Base-by-base conservation (phyloP, 306 rosid species). In the Prinsepia uniflora region DNA sequence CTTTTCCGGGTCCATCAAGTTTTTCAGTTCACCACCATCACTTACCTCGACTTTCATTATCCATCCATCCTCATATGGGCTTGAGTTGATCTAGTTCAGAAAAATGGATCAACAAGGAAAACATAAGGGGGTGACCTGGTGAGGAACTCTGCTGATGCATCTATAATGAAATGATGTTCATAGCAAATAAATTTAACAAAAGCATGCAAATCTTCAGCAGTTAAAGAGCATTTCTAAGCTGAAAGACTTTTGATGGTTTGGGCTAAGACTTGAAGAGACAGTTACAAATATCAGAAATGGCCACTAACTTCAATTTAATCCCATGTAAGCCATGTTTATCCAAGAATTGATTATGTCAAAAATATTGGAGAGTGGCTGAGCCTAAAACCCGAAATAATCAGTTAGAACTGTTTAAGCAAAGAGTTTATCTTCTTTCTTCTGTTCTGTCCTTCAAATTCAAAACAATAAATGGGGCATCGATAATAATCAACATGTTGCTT, bases 61-160 rank as follows among this genome's bases (percentile, higher is more conserved):
- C 99, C 92, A 94, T 55, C 99, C 99, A 18, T 83, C 79, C 71
- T 78, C 84, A 43, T 84, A 94, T 14, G 99, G 99, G 75, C 97
- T 91, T 75, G 92, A 70, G 59, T 94, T 94, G 49, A 91, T 78
- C 99, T 86, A 56, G 36, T 68, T 20, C 47, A 73, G 68, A 72
- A 74, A 71, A 40, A 15, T 22, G 43, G 10, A 61, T 15, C 63
- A 59, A 57, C 49, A 52, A 18, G 5, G 4, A 19, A 36, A 19
- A 18, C 18, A 63, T 42, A 6, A 36, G n/a, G 2, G 8, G 17
- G 10, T 61, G 48, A 52, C 0, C 0, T 52, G 57, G 57, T 52
- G 30, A 49, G 6, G 8, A 19, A 19, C n/a, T 52, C 22, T 42
- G 8, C 20, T 42, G 17, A 14, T 34, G 24, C 18, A 34, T 62